Base-by-base conservation (phyloP, 768 basidiomycete species). In the Mycena indigotica region DNA sequence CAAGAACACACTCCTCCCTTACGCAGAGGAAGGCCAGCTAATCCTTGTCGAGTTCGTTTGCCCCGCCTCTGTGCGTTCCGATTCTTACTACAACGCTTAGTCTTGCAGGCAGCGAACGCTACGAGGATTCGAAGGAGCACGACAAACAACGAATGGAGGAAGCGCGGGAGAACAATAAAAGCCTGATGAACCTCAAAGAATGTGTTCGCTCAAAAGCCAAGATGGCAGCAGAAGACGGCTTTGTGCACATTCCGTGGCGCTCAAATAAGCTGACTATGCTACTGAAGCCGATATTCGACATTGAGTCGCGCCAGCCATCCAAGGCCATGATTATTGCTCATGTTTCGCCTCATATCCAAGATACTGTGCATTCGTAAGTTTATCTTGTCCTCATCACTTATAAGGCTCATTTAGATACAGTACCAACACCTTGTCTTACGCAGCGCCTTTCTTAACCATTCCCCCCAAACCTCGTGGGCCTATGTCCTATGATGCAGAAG, bases 281-380 rank as follows among this genome's bases (percentile, higher is more conserved):
- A 25, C 69, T 74, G 32, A 74, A 73, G 72, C 69, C 73, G 19
- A 72, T 74, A 19, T 74, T 72, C 57, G 73, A 74, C 63, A 64
- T 71, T 38, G 73, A 74, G 53, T 65, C 66, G 8, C 63, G 70
- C 10, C 69, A 68, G 52, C 69, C 66, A 2, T 67, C 68, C 23
- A 66, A 61, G 56, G 64, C 72, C 3, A 59, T 73, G 50, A 67
- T 74, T 60, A 72, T 74, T 60, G 73, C 73, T 6, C 73, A 74
- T 55, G 70, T 72, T 16, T 74, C 73, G 17, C 73, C 73, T 3
- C 72, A 73, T 55, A 71, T 74, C 28, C 72, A 73, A 49, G 73
- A 74, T 53, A 56, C 67, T 4, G 59, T 66, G 13, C 73, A 73
- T 53, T 63, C 62, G 62, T 63, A 24, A n/a, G 61, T 51, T 6